phyloP scores from a whole-genome alignment of 306 rosid genomes.

The Begonia peltatifolia region DNA sequence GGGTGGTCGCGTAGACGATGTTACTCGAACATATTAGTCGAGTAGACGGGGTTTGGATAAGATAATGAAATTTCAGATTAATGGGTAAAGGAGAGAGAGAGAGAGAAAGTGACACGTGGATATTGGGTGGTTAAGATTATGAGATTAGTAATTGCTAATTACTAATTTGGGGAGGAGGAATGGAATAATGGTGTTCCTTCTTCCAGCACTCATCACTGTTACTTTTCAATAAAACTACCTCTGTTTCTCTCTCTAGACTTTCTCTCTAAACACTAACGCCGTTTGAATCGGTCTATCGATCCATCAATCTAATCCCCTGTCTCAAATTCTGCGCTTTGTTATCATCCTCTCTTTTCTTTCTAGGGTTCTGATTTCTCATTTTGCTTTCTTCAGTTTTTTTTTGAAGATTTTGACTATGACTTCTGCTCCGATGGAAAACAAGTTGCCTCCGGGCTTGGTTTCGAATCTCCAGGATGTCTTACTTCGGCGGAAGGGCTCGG shows the following conservation, averaged over 20 bases:
- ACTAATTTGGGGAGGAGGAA: neutral
- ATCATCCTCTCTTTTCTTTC: conserved; percentile 12
- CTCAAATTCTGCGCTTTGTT: conserved; percentile 22
- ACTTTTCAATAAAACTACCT: conserved; percentile 4
- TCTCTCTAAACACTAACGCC: conserved; percentile 39
- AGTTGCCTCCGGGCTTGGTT: conserved; percentile 80
- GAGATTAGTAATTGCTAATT: neutral
- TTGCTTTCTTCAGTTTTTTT: neutral
- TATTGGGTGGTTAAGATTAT: neutral
- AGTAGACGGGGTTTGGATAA: too few species aligned
- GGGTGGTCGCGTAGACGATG: too few species aligned
- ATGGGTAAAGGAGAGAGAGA: neutral
- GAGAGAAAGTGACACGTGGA: neutral
- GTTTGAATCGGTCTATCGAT: conserved; percentile 61
- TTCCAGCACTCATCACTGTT: conserved; percentile 6
- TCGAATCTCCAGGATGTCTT: conserved; percentile 76
- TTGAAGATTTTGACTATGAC: conserved; percentile 11
- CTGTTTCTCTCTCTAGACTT: conserved; percentile 4
- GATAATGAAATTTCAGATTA: too few species aligned
- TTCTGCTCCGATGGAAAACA: conserved; percentile 38
- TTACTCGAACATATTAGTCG: too few species aligned
- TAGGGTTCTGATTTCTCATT: conserved; percentile 63
- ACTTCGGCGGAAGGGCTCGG: conserved; percentile 28
- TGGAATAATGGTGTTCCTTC: neutral
- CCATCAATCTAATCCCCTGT: conserved; percentile 13